Evolutionary conservation across 148 eudicot species (phyloP).

Genomic region (Gaultheria prostrata): DNA sequence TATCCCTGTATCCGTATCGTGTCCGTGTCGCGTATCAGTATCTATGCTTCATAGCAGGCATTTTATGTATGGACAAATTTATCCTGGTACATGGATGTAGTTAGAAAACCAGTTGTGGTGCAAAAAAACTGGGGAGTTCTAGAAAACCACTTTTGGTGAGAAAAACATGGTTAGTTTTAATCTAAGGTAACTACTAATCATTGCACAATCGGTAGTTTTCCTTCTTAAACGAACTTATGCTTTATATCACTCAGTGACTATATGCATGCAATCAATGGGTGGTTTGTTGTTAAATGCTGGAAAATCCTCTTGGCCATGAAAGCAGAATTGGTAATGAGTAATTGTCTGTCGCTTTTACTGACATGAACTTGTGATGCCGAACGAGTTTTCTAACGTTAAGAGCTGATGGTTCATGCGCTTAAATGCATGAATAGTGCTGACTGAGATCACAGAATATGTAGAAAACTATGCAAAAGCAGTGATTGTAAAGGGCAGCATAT

Average conservation of each 20-base stretch:
- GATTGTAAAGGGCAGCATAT: not conserved
- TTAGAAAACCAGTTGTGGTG: not conserved
- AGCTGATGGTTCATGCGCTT: not conserved
- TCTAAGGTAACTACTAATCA: constrained; percentile 3
- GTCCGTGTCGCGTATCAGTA: too few species aligned
- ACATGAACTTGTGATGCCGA: not conserved
- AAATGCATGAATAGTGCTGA: not conserved
- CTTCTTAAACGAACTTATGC: not conserved
- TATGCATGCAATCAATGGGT: not conserved
- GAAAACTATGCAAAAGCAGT: not conserved
- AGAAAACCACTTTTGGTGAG: not conserved
- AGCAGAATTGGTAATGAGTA: not conserved
- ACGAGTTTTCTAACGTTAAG: not conserved
- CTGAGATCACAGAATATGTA: not conserved
- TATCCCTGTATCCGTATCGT: too few species aligned
- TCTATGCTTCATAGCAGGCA: too few species aligned
- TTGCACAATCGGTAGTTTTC: not conserved
- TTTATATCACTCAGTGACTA: not conserved
- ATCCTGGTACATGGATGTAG: not conserved
- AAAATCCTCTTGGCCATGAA: not conserved
- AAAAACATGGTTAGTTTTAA: not conserved
- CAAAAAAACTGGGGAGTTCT: too few species aligned
- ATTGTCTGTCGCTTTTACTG: not conserved
- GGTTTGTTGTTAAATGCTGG: not conserved
- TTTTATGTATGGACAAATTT: too few species aligned